Evolutionary conservation across 139 green algal genomes (phyloP), one percentile per base, ranked within the genome.

Genomic region (Volvox africanus): DNA sequence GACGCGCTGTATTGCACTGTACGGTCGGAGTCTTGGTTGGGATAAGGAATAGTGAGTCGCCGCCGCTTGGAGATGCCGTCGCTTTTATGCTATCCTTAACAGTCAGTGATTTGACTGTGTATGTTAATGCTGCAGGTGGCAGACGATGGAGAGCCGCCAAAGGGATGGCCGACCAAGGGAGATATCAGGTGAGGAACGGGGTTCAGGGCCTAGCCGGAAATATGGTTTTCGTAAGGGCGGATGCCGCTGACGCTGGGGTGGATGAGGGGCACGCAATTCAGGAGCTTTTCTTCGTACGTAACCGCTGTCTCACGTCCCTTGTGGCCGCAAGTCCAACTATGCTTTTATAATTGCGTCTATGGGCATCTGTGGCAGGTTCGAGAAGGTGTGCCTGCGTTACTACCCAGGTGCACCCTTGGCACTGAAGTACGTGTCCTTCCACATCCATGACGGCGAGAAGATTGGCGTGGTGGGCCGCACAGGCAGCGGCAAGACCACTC

Each of bases 401-500:
- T 94, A 93, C 89, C 94, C 94, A 50, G 92, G 92, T 30, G 93
- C 92, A 0, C 92, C 91, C 0, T 80, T 95, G 79, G 94, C 93
- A 1, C 93, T 96, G 36, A 92, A 92, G 65, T 91, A 91, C 80
- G 90, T 96, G 32, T 93, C 33, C 73, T 95, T 96, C 89, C 86
- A 93, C 61, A 91, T 97, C 79, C 26, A 93, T 22, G 86, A 94
- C 33, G 93, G 93, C n/a, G 95, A 97, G 93, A 95, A 96, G 85
- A 62, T 94, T 76, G 92, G 92, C 69, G 92, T 98, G 28, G 95
- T 96, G 24, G 96, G 96, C 79, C 93, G 96, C 67, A 98, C 96
- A 1, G 96, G 96, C 68, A 94, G 88, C 36, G 96, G 96, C 80
- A 98, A 98, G 93, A 96, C 93, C 78, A 96, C 95, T 11, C 92